Evolutionary conservation across 2,329 filamentous ascomycete species (phyloP), one percentile per base, ranked within the genome.

Genomic region (Colletotrichum gloeosporioides): DNA sequence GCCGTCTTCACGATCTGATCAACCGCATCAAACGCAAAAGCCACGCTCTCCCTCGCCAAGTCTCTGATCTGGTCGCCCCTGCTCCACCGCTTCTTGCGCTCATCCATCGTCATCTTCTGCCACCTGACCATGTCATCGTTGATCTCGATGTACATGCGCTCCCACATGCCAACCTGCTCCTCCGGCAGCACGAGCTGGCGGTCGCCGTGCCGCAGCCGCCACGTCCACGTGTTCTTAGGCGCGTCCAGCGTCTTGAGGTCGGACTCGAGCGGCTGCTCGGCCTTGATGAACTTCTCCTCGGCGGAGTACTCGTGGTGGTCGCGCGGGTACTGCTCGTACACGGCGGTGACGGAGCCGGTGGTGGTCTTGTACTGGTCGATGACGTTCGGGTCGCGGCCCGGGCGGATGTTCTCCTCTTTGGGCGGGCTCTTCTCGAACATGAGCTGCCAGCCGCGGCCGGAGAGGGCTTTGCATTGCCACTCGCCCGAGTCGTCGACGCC

Each of bases 401-500:
- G 57, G 3, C 68, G 68, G 59, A 70, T 53, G 27, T 32, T 59
- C 12, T 49, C 55, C 13, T 62, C 68, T n/a, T 66, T 32, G 2
- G 34, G 44, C 6, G 72, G 49, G 8, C 15, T 65, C 64, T 71
- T 69, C 8, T 69, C 72, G 22, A 80, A 75, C 44, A 64, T 57
- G 59, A 74, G 67, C 55, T 69, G 34, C 68, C 68, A 77, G 3
- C 76, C 73, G 6, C 62, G 80, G 69, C 67, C 78, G 44, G 69
- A 70, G 2, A 79, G 63, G 5, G 78, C 77, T 53, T 71, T 65
- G 10, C 78, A 79, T 22, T 66, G 61, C 77, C 82, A 84, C 3
- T 73, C 69, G 12, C 78, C 81, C 13, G 76, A 76, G 66, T 84
- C 82, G 64, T 83, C 78, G 59, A 83, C 80, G 8, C 82, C 81